phyloP scores from a whole-genome alignment of 441 rosid genomes.

The Omphalea diandra region DNA sequence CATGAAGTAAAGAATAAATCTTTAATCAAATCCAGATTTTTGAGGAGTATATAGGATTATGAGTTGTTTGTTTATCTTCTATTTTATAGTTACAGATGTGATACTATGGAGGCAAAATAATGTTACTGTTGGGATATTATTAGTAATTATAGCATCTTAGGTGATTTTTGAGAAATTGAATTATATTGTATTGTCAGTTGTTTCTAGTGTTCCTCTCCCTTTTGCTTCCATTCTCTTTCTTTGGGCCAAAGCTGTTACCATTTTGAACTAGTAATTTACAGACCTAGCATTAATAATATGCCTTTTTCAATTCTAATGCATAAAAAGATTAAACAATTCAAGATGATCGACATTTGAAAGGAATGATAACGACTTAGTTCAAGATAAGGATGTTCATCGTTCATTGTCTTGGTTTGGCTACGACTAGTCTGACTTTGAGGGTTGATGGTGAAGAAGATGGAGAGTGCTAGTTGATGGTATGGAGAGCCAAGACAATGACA shows the following conservation, averaged over 20 bases:
- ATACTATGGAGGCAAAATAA: constrained; percentile 79
- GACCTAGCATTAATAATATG: no score
- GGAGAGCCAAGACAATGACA: no score
- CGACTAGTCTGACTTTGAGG: no score
- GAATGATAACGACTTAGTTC: no score
- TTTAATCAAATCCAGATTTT: not conserved
- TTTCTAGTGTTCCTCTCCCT: constrained; percentile 83
- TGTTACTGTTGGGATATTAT: constrained; percentile 56
- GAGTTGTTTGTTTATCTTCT: not conserved
- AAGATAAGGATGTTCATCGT: no score
- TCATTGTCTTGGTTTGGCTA: no score
- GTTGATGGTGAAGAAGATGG: no score
- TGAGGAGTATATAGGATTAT: not conserved
- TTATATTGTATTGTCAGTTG: constrained; percentile 74
- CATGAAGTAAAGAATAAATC: not conserved
- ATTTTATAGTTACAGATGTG: constrained; percentile 82
- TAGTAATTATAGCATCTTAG: constrained; percentile 72
- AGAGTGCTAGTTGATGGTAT: no score
- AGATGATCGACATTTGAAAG: no score
- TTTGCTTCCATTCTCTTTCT: constrained; percentile 69
- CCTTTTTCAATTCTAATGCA: not conserved
- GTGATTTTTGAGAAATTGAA: constrained; percentile 81
- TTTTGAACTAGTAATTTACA: constrained; percentile 65
- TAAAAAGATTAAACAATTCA: not conserved
- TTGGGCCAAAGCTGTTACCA: constrained; percentile 95